Evolutionary conservation across 768 basidiomycete species (phyloP).

Genomic region (Polyporus arcularius): DNA sequence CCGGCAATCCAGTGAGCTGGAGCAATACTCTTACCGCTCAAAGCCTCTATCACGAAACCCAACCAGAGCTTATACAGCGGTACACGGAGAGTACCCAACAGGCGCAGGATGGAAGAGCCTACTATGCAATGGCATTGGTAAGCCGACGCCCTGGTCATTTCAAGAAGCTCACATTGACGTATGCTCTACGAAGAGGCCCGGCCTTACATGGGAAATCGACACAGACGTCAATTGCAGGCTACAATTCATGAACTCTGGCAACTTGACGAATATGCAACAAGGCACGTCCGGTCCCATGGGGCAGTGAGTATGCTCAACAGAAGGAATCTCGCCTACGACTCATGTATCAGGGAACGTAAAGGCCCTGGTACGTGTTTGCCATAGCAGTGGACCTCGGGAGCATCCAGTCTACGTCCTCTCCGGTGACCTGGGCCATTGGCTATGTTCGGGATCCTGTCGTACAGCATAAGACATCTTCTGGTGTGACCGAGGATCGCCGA

Average conservation of each 20-base stretch:
- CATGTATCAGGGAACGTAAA: no score
- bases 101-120: slow-evolving; percentile 15
- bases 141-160: neutral
- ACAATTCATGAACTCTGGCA: slow-evolving; percentile 21
- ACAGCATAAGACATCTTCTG: slow-evolving; percentile 17
- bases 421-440: slow-evolving; percentile 30
- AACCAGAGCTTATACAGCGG: slow-evolving; percentile 2
- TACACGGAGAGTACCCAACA: slow-evolving; percentile 8
- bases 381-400: slow-evolving; percentile 27
- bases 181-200: neutral
- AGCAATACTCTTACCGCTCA: slow-evolving; percentile 1
- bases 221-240: slow-evolving; percentile 13
- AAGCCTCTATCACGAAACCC: slow-evolving; percentile 13
- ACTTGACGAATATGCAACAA: slow-evolving; percentile 11
- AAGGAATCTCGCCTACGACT: no score
- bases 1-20: slow-evolving; percentile 6
- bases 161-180: neutral
- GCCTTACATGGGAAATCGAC: slow-evolving; percentile 11
- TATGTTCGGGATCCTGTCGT: slow-evolving; percentile 27
- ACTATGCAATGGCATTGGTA: slow-evolving; percentile 16
- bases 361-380: slow-evolving; percentile 23
- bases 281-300: slow-evolving; percentile 15
- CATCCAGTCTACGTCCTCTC: slow-evolving; percentile 14
- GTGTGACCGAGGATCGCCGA: slow-evolving; percentile 9
- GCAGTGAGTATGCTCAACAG: slow-evolving; percentile 7